Percentiles rank a stretch among this genome's conserved stretches.
Evolutionary conservation across 2,329 filamentous ascomycete species (phyloP).

Genomic region (Hypoxylon sp.): DNA sequence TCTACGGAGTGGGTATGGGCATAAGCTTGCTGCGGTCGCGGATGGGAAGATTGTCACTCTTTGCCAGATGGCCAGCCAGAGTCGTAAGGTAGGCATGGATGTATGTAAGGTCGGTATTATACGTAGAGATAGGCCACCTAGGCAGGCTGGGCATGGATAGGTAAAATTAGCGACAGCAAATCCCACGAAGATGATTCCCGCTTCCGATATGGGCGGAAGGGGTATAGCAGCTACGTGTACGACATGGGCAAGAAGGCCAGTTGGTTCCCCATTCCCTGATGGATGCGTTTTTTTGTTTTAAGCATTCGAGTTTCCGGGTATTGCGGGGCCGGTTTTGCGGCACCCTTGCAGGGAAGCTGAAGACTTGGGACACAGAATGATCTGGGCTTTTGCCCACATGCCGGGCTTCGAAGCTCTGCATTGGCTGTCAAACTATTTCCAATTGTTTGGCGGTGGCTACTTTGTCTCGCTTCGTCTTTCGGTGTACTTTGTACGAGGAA

Average conservation of each 20-base stretch:
- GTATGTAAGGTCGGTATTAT: background rate
- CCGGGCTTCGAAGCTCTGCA: slow-evolving; percentile 25
- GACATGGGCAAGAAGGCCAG: slow-evolving; percentile 27
- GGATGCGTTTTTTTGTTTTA: background rate
- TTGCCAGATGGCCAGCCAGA: background rate
- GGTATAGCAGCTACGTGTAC: slow-evolving; percentile 37
- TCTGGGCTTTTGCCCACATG: slow-evolving; percentile 36
- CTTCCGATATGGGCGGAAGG: slow-evolving; percentile 30
- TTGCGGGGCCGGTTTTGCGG: slow-evolving; percentile 22
- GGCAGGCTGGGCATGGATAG: background rate
- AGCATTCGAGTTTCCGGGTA: slow-evolving; percentile 18
- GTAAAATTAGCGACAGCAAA: slow-evolving; percentile 38
- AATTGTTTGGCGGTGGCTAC: slow-evolving; percentile 27
- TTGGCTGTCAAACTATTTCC: slow-evolving; percentile 35
- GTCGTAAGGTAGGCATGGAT: slow-evolving; percentile 12
- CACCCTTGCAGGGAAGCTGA: slow-evolving; percentile 12
- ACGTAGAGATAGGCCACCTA: slow-evolving; percentile 6
- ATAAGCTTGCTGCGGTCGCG: slow-evolving; percentile 16
- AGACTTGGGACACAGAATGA: slow-evolving; percentile 26
- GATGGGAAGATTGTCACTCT: slow-evolving; percentile 18
- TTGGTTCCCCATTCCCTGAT: slow-evolving; percentile 32
- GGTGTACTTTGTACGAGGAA: slow-evolving; percentile 23
- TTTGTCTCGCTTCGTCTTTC: slow-evolving; percentile 14
- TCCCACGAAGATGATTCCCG: slow-evolving; percentile 43
- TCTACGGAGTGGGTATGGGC: slow-evolving; percentile 20